A percentile compares a stretch with the other conserved stretches of the same genome.
phyloP scores from a whole-genome alignment of 2,329 filamentous ascomycete species.

The Setomelanomma holmii region DNA sequence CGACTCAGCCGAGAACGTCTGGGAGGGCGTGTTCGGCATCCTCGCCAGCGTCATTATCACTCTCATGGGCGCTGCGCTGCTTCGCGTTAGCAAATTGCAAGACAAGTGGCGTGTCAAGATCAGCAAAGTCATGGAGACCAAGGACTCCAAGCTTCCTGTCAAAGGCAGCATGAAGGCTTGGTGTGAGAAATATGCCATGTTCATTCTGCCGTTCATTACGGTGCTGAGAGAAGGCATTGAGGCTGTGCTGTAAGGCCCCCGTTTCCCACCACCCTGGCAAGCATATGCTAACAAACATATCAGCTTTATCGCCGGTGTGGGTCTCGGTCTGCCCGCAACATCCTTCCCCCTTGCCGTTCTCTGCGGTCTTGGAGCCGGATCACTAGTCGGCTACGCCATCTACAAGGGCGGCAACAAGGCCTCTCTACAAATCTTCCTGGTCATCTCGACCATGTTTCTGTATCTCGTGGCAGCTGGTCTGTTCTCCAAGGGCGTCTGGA shows the following conservation, averaged over 20 bases:
- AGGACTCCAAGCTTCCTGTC: conserved; percentile 51
- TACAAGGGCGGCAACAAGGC: conserved; percentile 76
- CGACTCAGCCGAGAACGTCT: conserved; percentile 73
- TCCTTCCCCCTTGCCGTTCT: conserved; percentile 81
- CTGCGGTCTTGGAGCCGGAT: conserved; percentile 72
- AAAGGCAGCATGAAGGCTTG: conserved; percentile 65
- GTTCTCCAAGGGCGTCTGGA: conserved; percentile 79
- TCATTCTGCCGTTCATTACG: conserved; percentile 84
- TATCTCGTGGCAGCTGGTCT: conserved; percentile 85
- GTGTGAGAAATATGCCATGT: conserved; percentile 83
- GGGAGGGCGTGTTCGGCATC: conserved; percentile 80
- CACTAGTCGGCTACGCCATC: conserved; percentile 72
- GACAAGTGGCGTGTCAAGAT: conserved; percentile 90
- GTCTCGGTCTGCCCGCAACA: conserved; percentile 75
- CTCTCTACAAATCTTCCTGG: conserved; percentile 78
- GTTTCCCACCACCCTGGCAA: background rate
- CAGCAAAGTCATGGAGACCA: conserved; percentile 69
- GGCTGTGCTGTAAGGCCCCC: conserved; percentile 69
- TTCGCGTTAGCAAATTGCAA: conserved; percentile 82
- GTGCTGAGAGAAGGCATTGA: conserved; percentile 88
- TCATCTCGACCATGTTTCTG: conserved; percentile 80
- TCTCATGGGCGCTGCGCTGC: conserved; percentile 78
- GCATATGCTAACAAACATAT: background rate
- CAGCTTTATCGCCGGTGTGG: conserved; percentile 82
- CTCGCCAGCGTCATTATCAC: conserved; percentile 82